Evolutionary conservation across 805 yeast species (phyloP).

Genomic region (Huiozyma sinensis): DNA sequence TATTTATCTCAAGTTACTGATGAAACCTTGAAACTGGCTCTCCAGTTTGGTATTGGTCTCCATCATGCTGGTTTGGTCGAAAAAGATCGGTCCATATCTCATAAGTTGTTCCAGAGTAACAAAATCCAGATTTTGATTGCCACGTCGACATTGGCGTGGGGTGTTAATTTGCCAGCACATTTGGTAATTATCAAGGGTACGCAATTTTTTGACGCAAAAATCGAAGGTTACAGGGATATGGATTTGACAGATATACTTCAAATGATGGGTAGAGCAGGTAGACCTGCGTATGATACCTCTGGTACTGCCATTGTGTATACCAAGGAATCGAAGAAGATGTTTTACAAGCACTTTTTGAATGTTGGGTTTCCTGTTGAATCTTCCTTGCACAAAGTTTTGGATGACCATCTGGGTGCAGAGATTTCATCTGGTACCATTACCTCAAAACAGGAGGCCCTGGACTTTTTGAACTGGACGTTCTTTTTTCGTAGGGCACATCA

Average conservation of each 20-base stretch:
- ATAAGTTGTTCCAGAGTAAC: slow-evolving; percentile 72
- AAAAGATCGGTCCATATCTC: slow-evolving; percentile 79
- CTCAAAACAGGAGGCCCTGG: slow-evolving; percentile 83
- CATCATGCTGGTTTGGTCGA: slow-evolving; percentile 97
- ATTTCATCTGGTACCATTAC: slow-evolving; percentile 89
- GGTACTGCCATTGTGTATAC: slow-evolving; percentile 93
- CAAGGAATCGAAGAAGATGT: slow-evolving; percentile 68
- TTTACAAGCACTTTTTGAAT: slow-evolving; percentile 74
- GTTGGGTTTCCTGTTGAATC: slow-evolving; percentile 97
- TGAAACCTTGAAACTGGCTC: slow-evolving; percentile 66
- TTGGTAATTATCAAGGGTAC: slow-evolving; percentile 97
- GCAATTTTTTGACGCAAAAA: slow-evolving; percentile 85
- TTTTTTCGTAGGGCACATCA: slow-evolving; percentile 87
- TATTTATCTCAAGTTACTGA: slow-evolving; percentile 78
- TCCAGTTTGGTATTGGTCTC: slow-evolving; percentile 75
- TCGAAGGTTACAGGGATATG: slow-evolving; percentile 87
- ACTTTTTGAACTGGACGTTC: slow-evolving; percentile 93
- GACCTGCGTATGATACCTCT: slow-evolving; percentile 88
- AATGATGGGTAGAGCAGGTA: slow-evolving; percentile 98
- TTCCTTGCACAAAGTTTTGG: slow-evolving; percentile 60
- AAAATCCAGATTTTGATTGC: slow-evolving; percentile 84
- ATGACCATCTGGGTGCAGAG: slow-evolving; percentile 93
- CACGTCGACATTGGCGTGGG: slow-evolving; percentile 98
- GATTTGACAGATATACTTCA: slow-evolving; percentile 95
- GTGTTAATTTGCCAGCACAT: slow-evolving; percentile 97